Evolutionary conservation across 1,284 basidiomycete species (phyloP).

Genomic region (Blastosporella zonata): DNA sequence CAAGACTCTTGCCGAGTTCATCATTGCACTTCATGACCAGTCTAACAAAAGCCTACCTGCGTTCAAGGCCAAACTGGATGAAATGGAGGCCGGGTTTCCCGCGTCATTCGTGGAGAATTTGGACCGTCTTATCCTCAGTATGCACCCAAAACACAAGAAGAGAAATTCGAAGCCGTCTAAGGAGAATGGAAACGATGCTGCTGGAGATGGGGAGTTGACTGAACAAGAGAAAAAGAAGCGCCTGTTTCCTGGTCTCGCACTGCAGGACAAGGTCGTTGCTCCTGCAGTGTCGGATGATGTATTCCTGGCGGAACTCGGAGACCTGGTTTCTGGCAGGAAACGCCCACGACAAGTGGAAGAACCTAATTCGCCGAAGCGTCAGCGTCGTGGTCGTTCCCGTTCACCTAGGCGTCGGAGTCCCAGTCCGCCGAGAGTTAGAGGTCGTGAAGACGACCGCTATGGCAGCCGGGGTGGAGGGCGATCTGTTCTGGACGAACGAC

Average conservation of each 20-base stretch:
- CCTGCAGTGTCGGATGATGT: constrained; percentile 58
- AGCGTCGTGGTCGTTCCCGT: constrained; percentile 46
- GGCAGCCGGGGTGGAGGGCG: constrained; percentile 41
- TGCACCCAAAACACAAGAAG: constrained; percentile 97
- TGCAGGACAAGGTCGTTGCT: constrained; percentile 73
- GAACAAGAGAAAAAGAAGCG: constrained; percentile 79
- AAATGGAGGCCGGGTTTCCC: constrained; percentile 84
- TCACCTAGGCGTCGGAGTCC: constrained; percentile 46
- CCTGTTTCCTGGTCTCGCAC: constrained; percentile 89
- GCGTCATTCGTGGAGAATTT: constrained; percentile 90
- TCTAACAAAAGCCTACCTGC: constrained; percentile 67
- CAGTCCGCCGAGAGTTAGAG: constrained; percentile 53
- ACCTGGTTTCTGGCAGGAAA: constrained; percentile 79
- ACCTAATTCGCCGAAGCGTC: constrained; percentile 56
- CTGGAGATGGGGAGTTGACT: constrained; percentile 35
- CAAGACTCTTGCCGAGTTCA: constrained; percentile 93
- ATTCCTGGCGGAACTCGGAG: constrained; percentile 79
- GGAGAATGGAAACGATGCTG: constrained; percentile 38
- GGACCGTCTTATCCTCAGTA: constrained; percentile 89
- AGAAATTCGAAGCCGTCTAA: constrained; percentile 41
- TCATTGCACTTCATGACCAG: constrained; percentile 88
- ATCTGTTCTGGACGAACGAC: constrained; percentile 68
- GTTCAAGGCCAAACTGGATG: constrained; percentile 83
- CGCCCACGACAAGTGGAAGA: constrained; percentile 46
- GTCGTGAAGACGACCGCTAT: constrained; percentile 40